Conservation (phyloP, 2,329 filamentous ascomycete genomes). For the Emergomyces orientalis region DNA sequence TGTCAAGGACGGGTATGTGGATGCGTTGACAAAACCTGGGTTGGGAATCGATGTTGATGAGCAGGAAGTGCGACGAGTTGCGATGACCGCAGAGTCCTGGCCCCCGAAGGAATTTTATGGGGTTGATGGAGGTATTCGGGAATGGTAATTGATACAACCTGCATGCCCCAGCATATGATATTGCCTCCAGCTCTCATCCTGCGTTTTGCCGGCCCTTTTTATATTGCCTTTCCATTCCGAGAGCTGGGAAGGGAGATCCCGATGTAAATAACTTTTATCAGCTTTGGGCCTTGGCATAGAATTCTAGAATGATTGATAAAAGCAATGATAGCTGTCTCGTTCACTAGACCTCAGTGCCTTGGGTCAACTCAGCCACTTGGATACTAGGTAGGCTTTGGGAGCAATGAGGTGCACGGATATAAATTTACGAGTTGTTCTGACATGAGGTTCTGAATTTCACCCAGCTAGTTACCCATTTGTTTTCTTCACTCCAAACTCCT, state of each 20-base stretch:
- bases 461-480: too few species aligned
- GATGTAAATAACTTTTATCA: background rate
- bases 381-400: background rate
- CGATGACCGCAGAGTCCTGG: constrained; percentile 48
- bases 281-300: background rate
- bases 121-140: constrained; percentile 52
- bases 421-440: too few species aligned
- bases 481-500: too few species aligned
- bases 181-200: background rate
- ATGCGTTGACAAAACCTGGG: constrained; percentile 17
- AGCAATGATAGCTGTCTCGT: background rate
- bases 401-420: background rate
- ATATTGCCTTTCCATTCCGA: background rate
- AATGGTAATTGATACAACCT: constrained; percentile 44
- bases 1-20: constrained; percentile 45
- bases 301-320: background rate
- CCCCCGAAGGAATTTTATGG: constrained; percentile 54
- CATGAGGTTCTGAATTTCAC: too few species aligned
- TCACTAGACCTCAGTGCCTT: background rate
- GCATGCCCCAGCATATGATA: background rate
- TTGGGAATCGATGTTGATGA: constrained; percentile 49
- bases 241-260: background rate
- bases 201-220: background rate
- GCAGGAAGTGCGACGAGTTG: constrained; percentile 50
- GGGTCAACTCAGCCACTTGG: background rate